Percentiles rank a stretch among this genome's conserved stretches.
Evolutionary conservation across 805 yeast genomes (phyloP).

Genomic region (Starmera dryadoides): DNA sequence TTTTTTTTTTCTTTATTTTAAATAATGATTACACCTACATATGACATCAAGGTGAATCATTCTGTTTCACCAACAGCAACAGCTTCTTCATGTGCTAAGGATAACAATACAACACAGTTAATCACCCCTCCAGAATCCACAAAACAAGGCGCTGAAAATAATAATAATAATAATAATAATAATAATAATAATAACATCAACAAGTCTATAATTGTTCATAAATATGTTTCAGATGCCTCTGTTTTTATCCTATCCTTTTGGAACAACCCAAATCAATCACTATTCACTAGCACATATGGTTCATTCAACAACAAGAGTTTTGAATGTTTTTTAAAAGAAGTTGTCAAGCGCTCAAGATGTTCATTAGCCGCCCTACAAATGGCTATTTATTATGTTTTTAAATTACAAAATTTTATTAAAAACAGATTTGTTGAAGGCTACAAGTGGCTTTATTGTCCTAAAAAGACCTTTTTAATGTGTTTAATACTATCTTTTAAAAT

Average conservation of each 20-base stretch:
- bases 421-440: background rate
- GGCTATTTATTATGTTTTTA: slow-evolving; percentile 57
- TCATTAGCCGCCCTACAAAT: slow-evolving; percentile 58
- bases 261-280: slow-evolving; percentile 6
- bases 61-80: no score
- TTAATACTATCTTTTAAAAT: slow-evolving; percentile 69
- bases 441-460: slow-evolving; percentile 36
- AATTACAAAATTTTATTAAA: slow-evolving; percentile 28
- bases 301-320: slow-evolving; percentile 1
- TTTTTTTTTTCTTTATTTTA: no score
- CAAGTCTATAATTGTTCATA: background rate
- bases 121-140: background rate
- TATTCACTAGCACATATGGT: background rate
- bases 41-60: no score
- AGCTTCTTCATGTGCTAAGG: no score
- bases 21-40: no score
- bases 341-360: slow-evolving; percentile 46
- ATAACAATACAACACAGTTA: background rate
- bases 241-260: slow-evolving; percentile 12
- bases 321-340: slow-evolving; percentile 28
- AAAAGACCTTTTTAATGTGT: slow-evolving; percentile 60
- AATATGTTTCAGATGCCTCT: slow-evolving; percentile 10
- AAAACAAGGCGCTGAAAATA: background rate
- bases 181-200: no score
- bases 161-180: no score